These are phyloP conservation scores for Haplosporangium sp. DNA, from an alignment of 371 early-diverging fungal species.

Conservation along the genomic window DNA sequence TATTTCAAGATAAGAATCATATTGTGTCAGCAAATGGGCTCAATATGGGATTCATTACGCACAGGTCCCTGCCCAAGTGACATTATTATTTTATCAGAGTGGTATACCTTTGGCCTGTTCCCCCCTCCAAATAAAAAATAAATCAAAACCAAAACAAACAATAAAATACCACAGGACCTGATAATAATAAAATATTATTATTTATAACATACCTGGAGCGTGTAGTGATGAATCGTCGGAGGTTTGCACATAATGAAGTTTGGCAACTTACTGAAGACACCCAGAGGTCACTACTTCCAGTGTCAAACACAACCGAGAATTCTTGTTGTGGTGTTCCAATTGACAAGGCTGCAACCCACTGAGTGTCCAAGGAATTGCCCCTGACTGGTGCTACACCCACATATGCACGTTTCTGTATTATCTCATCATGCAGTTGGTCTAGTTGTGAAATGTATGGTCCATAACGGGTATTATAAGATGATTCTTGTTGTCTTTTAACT, in stretches of 20 bases:
- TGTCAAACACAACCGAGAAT: conserved; percentile 56
- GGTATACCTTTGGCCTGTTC: not conserved
- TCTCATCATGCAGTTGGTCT: conserved; percentile 1
- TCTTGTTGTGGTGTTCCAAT: conserved; percentile 41
- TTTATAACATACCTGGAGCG: conserved; percentile 35
- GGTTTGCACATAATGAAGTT: conserved; percentile 16
- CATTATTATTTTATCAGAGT: too few species aligned
- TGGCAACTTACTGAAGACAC: conserved; percentile 31
- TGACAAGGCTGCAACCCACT: conserved; percentile 51
- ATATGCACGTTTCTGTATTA: conserved; percentile 33
- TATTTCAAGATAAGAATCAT: too few species aligned
- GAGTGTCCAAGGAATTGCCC: conserved; percentile 39
- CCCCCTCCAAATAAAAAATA: too few species aligned
- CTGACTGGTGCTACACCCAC: conserved; percentile 48
- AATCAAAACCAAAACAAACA: not conserved
- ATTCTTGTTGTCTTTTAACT: not conserved
- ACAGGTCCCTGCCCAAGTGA: not conserved
- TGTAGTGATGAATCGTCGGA: conserved; percentile 35
- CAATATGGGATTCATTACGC: not conserved
- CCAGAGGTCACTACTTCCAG: conserved; percentile 53
- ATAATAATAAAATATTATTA: too few species aligned
- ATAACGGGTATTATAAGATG: conserved; percentile 5
- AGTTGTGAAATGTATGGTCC: conserved; percentile 11
- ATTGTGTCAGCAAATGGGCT: not conserved
- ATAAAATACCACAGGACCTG: not conserved